phyloP scores from a whole-genome alignment of 208 protist genomes.

The Wallacemonas sp. region DNA sequence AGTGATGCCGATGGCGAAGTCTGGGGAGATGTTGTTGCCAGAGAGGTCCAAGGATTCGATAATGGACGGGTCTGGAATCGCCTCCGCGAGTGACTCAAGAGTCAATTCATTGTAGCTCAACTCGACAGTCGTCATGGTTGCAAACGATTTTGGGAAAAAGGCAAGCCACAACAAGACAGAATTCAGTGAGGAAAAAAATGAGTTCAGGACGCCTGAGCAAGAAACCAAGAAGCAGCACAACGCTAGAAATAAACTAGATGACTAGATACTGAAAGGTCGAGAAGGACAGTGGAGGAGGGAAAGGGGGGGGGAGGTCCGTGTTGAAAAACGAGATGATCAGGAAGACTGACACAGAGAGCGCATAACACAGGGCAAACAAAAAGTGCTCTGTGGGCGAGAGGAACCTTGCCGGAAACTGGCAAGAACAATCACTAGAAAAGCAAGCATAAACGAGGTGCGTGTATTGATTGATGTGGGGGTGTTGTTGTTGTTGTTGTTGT shows the following conservation, averaged over 20 bases:
- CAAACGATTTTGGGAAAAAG: background rate
- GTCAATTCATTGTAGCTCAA: constrained; percentile 74
- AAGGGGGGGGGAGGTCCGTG: background rate
- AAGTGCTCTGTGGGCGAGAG: background rate
- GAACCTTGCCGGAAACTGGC: too few species aligned
- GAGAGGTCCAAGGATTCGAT: constrained; percentile 74
- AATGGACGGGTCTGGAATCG: constrained; percentile 35
- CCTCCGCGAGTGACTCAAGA: constrained; percentile 42
- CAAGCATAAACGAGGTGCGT: too few species aligned
- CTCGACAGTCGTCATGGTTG: constrained; percentile 32
- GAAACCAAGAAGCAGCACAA: background rate
- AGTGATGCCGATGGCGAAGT: constrained; percentile 49
- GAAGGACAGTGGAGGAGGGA: background rate
- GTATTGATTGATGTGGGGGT: too few species aligned
- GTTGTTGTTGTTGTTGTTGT: too few species aligned
- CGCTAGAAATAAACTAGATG: background rate
- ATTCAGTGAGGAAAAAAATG: too few species aligned
- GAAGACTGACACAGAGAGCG: background rate
- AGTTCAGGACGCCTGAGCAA: too few species aligned
- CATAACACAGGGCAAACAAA: background rate
- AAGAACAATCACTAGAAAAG: too few species aligned
- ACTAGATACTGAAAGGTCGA: background rate
- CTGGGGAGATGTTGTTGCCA: constrained; percentile 70
- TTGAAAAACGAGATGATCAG: background rate
- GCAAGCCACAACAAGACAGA: constrained; percentile 13